Conservation (phyloP, 2,329 filamentous ascomycete species). For the Xylariaceae sp. region DNA sequence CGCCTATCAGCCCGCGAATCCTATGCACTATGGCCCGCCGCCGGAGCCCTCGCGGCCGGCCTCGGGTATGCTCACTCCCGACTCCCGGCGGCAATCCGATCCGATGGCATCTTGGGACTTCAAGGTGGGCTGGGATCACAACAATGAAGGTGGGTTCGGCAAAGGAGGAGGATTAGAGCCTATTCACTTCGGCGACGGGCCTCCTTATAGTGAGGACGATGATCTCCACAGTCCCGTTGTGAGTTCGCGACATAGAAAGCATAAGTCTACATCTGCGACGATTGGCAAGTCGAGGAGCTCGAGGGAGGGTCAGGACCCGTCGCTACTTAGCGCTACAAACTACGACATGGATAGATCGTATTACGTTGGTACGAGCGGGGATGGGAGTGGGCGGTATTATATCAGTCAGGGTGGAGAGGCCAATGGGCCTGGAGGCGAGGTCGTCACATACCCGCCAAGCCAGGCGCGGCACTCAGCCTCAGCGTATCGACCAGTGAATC, state of each 20-base stretch:
- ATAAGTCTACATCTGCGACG: constrained; percentile 64
- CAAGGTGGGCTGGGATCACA: constrained; percentile 59
- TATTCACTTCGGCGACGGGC: constrained; percentile 81
- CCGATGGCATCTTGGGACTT: constrained; percentile 72
- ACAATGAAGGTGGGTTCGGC: constrained; percentile 47
- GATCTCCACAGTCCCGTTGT: constrained; percentile 90
- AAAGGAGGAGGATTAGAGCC: constrained; percentile 71
- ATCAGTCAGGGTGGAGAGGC: constrained; percentile 65
- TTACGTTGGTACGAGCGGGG: constrained; percentile 62
- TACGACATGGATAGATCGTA: constrained; percentile 62
- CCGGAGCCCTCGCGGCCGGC: constrained; percentile 66
- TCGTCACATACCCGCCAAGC: constrained; percentile 71
- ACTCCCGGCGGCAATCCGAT: constrained; percentile 77
- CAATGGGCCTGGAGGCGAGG: constrained; percentile 74
- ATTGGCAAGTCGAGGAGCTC: constrained; percentile 46
- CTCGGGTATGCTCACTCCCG: constrained; percentile 81
- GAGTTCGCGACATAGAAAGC: constrained; percentile 78
- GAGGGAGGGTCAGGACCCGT: constrained; percentile 36
- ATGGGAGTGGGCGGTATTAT: constrained; percentile 73
- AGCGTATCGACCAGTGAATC: constrained; percentile 43
- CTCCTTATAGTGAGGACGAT: constrained; percentile 92
- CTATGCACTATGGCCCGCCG: constrained; percentile 90
- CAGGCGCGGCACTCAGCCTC: constrained; percentile 56
- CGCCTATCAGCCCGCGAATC: constrained; percentile 78
- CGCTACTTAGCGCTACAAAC: constrained; percentile 44